Evolutionary conservation across 768 basidiomycete genomes (phyloP).

Genomic region (Lentinula raphanica): DNA sequence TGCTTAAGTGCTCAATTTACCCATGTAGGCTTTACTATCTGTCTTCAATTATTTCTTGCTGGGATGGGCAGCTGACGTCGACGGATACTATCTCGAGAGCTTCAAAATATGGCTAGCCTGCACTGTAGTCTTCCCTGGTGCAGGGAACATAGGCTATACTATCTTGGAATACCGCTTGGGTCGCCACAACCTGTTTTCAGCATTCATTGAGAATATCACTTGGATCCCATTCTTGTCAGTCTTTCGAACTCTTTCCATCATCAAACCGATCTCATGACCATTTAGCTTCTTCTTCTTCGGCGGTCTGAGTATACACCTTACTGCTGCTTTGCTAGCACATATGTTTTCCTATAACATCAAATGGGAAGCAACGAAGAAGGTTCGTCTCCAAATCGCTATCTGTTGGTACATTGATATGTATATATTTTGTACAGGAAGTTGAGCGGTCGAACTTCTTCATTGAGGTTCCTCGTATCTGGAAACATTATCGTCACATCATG

Average conservation of each 20-base stretch:
- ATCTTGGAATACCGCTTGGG: constrained; percentile 67
- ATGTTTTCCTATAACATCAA: constrained; percentile 73
- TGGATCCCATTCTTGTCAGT: constrained; percentile 76
- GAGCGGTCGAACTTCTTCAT: constrained; percentile 87
- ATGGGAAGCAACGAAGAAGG: constrained; percentile 76
- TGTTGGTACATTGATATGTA: constrained; percentile 3
- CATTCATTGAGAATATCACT: constrained; percentile 53
- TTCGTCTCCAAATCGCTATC: constrained; percentile 2
- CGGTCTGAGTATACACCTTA: constrained; percentile 67
- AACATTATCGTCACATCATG: constrained; percentile 70
- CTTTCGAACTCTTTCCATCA: neutral
- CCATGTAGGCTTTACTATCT: constrained; percentile 54
- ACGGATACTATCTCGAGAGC: constrained; percentile 67
- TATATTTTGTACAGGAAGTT: constrained; percentile 54
- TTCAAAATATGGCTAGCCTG: constrained; percentile 75
- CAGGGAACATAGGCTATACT: constrained; percentile 65
- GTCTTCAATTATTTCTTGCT: constrained; percentile 67
- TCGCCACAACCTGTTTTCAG: constrained; percentile 42
- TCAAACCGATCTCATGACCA: neutral
- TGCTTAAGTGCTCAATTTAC: constrained; percentile 72
- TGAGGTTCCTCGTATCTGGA: constrained; percentile 79
- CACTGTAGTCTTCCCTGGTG: constrained; percentile 63
- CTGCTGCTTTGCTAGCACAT: constrained; percentile 60
- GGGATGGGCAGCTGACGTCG: constrained; percentile 55
- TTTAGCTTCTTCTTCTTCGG: constrained; percentile 74